These are phyloP conservation scores for Monocercomonoides exilis DNA, from an alignment of 78 protist genomes.

Conservation along the genomic window DNA sequence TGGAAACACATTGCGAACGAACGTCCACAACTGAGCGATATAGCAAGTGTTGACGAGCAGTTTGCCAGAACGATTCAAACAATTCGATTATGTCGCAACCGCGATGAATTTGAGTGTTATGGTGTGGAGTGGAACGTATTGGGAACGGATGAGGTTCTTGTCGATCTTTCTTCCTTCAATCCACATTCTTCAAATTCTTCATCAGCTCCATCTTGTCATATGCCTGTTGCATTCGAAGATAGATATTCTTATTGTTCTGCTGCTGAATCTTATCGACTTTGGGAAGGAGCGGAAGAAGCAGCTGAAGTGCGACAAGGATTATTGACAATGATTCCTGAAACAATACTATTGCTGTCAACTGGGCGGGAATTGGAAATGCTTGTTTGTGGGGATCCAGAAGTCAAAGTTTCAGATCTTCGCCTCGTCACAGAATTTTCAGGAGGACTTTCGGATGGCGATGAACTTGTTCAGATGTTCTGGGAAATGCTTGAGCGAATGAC, in stretches of 20 bases:
- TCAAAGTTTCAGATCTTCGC: constrained; percentile 15
- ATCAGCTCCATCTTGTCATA: neutral
- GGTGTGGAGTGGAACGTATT: neutral
- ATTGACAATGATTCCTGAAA: neutral
- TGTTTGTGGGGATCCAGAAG: constrained; percentile 26
- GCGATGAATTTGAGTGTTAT: neutral
- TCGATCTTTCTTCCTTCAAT: neutral
- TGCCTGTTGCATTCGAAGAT: neutral
- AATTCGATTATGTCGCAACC: neutral
- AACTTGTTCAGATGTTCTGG: constrained; percentile 27
- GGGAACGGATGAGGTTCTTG: neutral
- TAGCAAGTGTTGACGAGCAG: neutral
- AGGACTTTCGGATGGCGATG: neutral
- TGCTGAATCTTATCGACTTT: neutral
- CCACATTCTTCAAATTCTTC: too few relatives aligned
- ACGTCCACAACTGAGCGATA: neutral
- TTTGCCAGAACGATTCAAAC: neutral
- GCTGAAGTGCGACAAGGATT: neutral
- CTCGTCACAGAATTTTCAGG: constrained; percentile 24
- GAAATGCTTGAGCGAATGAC: constrained; percentile 15
- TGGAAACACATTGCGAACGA: neutral
- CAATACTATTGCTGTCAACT: constrained; percentile 18
- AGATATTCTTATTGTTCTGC: neutral
- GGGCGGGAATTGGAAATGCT: constrained; percentile 37
- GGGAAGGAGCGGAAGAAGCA: neutral